Conservation (phyloP, 345 rosid species). For the Eucalyptus cladocalyx region DNA sequence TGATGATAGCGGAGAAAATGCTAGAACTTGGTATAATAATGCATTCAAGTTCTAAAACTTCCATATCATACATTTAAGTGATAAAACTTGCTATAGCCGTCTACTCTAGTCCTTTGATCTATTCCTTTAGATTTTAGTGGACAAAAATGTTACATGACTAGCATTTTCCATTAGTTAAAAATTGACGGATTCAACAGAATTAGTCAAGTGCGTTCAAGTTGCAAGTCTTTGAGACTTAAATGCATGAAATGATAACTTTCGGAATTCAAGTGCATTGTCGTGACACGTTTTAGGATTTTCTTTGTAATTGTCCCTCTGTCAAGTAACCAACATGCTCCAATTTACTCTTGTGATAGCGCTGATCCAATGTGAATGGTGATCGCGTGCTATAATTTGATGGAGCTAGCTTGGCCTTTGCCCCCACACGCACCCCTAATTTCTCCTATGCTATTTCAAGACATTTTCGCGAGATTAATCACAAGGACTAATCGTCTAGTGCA, state of each 20-base stretch:
- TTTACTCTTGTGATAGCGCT: background rate
- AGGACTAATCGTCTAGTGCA: background rate
- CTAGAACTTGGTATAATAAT: background rate
- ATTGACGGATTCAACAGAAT: background rate
- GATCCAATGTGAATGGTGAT: background rate
- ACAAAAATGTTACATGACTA: background rate
- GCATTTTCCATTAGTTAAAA: background rate
- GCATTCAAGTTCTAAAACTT: background rate
- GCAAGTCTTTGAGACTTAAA: background rate
- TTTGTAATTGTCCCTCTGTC: background rate
- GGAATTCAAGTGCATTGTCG: rapidly evolving
- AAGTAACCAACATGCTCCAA: background rate
- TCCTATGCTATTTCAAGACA: rapidly evolving
- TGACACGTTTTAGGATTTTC: background rate
- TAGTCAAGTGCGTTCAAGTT: rapidly evolving
- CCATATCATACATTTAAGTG: background rate
- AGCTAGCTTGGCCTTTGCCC: background rate
- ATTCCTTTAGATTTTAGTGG: background rate
- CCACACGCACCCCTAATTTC: background rate
- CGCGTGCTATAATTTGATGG: background rate
- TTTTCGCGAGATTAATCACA: background rate
- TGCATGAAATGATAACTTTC: background rate
- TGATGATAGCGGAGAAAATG: background rate
- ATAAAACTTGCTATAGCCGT: background rate
- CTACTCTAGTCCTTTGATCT: background rate